Percentiles rank a stretch among this genome's conserved stretches.
These are phyloP conservation scores for Mariannaea sp. DNA, from an alignment of 2,329 filamentous ascomycete genomes.

Conservation along the genomic window DNA sequence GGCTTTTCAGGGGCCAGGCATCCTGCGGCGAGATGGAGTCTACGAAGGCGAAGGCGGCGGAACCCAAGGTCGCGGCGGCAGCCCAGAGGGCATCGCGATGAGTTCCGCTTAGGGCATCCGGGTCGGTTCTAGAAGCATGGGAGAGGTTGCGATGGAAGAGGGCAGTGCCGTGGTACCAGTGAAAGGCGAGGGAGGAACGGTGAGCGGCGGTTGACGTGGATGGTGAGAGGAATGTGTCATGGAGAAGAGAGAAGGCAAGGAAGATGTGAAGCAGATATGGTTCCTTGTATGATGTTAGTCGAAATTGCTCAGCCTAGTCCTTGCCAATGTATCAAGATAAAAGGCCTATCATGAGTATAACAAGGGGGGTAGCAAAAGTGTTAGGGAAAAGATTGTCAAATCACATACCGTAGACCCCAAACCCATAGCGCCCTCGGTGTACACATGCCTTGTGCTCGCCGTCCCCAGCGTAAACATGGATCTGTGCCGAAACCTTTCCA, in stretches of 20 bases:
- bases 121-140: constrained; percentile 21
- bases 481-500: constrained; percentile 50
- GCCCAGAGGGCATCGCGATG: constrained; percentile 56
- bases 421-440: constrained; percentile 40
- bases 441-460: constrained; percentile 38
- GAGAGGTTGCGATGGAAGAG: constrained; percentile 52
- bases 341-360: neutral
- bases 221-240: constrained; percentile 52
- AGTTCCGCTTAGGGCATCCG: constrained; percentile 36
- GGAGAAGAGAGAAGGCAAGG: constrained; percentile 56
- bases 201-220: constrained; percentile 30
- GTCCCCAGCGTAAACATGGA: constrained; percentile 49
- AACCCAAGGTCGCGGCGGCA: constrained; percentile 52
- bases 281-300: constrained; percentile 43
- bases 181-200: constrained; percentile 45
- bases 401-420: constrained; percentile 46
- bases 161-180: constrained; percentile 53
- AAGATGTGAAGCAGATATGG: constrained; percentile 60
- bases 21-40: constrained; percentile 48
- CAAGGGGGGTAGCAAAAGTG: too few relatives aligned
- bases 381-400: too few relatives aligned
- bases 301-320: too few relatives aligned
- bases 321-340: too few relatives aligned
- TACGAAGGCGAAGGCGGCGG: constrained; percentile 51
- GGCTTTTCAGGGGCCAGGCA: constrained; percentile 60